Evolutionary conservation across 768 basidiomycete species (phyloP).

Genomic region (Leucogyrophana mollusca): DNA sequence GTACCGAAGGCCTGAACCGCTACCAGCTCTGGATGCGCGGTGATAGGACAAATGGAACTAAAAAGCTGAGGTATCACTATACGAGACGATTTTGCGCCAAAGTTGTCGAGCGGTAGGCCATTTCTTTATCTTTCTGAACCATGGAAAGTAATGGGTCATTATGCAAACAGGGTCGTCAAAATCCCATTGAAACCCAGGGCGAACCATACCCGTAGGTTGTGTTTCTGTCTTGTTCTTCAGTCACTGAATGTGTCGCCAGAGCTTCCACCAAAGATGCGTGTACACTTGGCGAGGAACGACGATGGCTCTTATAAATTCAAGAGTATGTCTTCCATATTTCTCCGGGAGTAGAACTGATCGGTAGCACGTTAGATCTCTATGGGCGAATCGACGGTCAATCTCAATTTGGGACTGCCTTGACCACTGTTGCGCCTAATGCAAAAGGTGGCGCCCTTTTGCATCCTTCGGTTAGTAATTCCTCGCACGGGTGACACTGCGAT

Average conservation of each 20-base stretch:
- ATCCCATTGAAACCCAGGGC: constrained; percentile 53
- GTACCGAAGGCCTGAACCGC: constrained; percentile 38
- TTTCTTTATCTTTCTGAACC: background rate
- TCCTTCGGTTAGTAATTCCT: constrained; percentile 36
- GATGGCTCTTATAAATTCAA: constrained; percentile 22
- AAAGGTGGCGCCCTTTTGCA: constrained; percentile 48
- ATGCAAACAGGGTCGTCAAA: constrained; percentile 50
- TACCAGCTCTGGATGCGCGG: constrained; percentile 44
- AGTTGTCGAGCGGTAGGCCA: constrained; percentile 52
- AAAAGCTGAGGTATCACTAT: constrained; percentile 54
- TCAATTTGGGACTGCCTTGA: constrained; percentile 66
- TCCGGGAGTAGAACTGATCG: background rate
- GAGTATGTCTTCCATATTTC: constrained; percentile 17
- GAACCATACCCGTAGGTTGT: constrained; percentile 46
- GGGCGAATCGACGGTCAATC: constrained; percentile 52
- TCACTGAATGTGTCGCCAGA: constrained; percentile 26
- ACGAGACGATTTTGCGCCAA: constrained; percentile 39
- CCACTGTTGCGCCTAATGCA: constrained; percentile 47
- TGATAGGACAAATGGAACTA: constrained; percentile 11
- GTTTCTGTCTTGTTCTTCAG: background rate
- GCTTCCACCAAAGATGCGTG: constrained; percentile 40
- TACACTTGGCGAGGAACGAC: constrained; percentile 31
- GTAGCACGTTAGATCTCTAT: constrained; percentile 41
- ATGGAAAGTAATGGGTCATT: too few species aligned
- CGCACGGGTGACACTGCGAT: too few species aligned